phyloP scores from a whole-genome alignment of 306 rosid species.

The Fragaria vesca region DNA sequence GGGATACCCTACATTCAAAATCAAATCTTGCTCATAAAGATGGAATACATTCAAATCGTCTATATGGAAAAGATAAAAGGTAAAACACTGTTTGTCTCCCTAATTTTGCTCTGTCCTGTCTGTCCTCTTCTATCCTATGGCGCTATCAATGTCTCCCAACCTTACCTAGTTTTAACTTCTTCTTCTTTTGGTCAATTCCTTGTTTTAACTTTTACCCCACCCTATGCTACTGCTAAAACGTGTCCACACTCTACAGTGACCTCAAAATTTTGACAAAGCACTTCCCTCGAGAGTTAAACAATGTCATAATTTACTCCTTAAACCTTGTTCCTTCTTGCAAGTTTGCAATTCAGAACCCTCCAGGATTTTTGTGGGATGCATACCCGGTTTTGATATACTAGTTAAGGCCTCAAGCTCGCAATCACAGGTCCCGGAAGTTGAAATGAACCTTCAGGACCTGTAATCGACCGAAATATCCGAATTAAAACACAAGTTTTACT shows the following conservation, averaged over 20 bases:
- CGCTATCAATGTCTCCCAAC: neutral
- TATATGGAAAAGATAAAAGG: neutral
- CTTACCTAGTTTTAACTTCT: neutral
- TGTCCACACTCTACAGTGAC: neutral
- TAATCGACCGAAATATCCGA: neutral
- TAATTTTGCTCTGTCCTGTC: neutral
- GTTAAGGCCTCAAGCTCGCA: neutral
- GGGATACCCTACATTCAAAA: too few species aligned
- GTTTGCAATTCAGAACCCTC: neutral
- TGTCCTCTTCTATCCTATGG: neutral
- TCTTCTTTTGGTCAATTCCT: neutral
- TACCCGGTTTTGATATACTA: neutral
- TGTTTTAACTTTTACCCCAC: neutral
- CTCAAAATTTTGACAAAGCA: neutral
- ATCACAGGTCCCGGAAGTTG: neutral
- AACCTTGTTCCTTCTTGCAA: neutral
- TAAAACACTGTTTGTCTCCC: neutral
- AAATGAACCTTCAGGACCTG: neutral
- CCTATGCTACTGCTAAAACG: neutral
- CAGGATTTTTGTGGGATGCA: neutral
- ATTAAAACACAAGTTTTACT: neutral
- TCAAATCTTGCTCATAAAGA: too few species aligned
- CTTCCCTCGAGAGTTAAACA: neutral
- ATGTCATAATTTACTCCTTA: neutral
- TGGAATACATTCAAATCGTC: neutral